These are phyloP conservation scores for Pseudodiploospora longispora DNA, from an alignment of 2,329 filamentous ascomycete genomes.

Conservation along the genomic window DNA sequence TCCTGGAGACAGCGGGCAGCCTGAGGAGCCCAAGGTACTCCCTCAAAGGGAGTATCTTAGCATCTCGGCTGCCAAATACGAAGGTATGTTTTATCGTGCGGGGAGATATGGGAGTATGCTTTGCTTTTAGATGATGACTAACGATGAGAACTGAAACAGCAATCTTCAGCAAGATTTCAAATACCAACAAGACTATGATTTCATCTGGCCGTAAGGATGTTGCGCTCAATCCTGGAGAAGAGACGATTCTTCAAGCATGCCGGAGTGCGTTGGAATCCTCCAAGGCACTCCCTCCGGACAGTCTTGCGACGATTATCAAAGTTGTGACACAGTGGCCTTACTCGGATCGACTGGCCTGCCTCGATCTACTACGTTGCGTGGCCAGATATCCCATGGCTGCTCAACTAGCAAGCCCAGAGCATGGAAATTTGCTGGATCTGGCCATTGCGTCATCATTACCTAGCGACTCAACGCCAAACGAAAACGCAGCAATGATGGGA, in stretches of 20 bases:
- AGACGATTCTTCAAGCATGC: constrained; percentile 53
- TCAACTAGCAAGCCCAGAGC: constrained; percentile 43
- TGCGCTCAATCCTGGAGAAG: constrained; percentile 64
- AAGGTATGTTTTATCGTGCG: constrained; percentile 28
- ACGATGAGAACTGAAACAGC: constrained; percentile 26
- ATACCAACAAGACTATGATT: constrained; percentile 67
- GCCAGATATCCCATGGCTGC: constrained; percentile 62
- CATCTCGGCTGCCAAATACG: constrained; percentile 66
- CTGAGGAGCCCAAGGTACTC: constrained; percentile 50
- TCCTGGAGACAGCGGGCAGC: constrained; percentile 45
- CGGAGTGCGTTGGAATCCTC: constrained; percentile 55
- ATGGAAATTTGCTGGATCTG: constrained; percentile 52
- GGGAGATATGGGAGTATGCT: not conserved
- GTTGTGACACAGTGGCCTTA: constrained; percentile 74
- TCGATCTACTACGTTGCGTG: constrained; percentile 82
- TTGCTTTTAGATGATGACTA: not conserved
- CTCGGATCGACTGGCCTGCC: constrained; percentile 68
- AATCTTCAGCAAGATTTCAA: constrained; percentile 68
- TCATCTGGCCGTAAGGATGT: constrained; percentile 63
- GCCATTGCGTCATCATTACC: constrained; percentile 32
- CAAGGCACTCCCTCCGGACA: constrained; percentile 39
- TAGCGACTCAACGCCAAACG: constrained; percentile 50
- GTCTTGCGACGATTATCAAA: constrained; percentile 59
- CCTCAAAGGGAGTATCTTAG: constrained; percentile 74
- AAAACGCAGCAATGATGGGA: constrained; percentile 84